phyloP scores from a whole-genome alignment of 441 rosid species.

The Brassica hybrid region DNA sequence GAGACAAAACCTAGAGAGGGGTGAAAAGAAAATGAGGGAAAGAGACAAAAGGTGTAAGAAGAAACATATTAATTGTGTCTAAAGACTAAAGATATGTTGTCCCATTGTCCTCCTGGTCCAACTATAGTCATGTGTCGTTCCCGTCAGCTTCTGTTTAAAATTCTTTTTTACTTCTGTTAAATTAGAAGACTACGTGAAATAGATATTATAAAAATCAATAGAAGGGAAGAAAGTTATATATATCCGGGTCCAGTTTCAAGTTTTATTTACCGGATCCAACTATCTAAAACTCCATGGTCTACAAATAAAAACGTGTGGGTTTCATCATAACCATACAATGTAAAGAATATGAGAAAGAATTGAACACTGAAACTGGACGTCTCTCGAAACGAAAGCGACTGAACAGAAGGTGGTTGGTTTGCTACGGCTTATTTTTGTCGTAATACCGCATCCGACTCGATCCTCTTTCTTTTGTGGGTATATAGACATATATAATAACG shows the following conservation, averaged over 20 bases:
- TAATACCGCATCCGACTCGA: conserved; percentile 16
- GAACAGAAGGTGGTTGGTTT: conserved; percentile 25
- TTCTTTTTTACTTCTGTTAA: conserved; percentile 9
- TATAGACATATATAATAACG: conserved; percentile 20
- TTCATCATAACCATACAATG: not conserved
- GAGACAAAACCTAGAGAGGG: conserved; percentile 34
- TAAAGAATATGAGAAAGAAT: conserved; percentile 29
- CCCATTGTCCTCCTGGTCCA: conserved; percentile 17
- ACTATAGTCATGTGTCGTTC: conserved; percentile 37
- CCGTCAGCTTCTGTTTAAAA: conserved; percentile 33
- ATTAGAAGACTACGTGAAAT: not conserved
- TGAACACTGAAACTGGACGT: conserved; percentile 36
- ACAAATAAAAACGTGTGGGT: conserved; percentile 3
- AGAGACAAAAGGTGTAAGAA: conserved; percentile 38
- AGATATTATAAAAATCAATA: not conserved
- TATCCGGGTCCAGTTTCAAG: not conserved
- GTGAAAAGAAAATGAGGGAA: conserved; percentile 15
- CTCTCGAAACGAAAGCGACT: conserved; percentile 35
- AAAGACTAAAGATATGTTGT: conserved; percentile 39
- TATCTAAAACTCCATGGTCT: conserved; percentile 12
- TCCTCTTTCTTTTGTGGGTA: not conserved
- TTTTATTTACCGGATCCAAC: no score
- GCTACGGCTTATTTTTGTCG: conserved; percentile 33
- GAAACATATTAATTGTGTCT: conserved; percentile 40
- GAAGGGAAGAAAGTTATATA: no score